A percentile compares a stretch with the other conserved stretches of the same genome.
phyloP scores from a whole-genome alignment of 768 basidiomycete genomes.

The Podaxis sp. region DNA sequence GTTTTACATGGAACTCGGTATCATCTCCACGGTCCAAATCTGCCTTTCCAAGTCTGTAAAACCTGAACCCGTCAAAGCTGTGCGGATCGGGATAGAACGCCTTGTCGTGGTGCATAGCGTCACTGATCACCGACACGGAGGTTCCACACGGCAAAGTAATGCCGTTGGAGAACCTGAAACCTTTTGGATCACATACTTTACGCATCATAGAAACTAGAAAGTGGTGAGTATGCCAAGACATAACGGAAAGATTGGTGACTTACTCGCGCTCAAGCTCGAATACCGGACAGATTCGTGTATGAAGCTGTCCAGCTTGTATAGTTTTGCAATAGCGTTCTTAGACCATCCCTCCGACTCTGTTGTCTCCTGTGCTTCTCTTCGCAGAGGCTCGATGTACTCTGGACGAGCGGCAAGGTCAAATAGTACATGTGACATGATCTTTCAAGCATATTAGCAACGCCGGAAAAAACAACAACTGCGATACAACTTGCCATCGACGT shows the following conservation, averaged over 20 bases:
- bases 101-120: conserved; percentile 12
- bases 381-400: conserved; percentile 30
- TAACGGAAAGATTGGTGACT: conserved; percentile 3
- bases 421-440: conserved; percentile 34
- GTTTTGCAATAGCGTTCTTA: conserved; percentile 31
- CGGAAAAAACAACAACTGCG: background rate
- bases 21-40: background rate
- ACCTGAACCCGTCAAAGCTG: conserved; percentile 6
- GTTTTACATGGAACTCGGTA: conserved; percentile 2
- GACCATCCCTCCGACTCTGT: conserved; percentile 32
- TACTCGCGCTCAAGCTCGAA: conserved; percentile 6
- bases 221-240: background rate
- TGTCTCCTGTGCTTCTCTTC: conserved; percentile 39
- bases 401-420: conserved; percentile 34
- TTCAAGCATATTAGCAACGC: background rate
- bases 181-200: conserved; percentile 28
- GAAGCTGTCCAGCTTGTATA: conserved; percentile 45
- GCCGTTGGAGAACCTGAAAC: conserved; percentile 45
- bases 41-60: conserved; percentile 10
- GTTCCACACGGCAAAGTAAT: conserved; percentile 20
- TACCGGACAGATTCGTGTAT: conserved; percentile 32
- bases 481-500: conserved; percentile 31
- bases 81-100: background rate
- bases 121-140: conserved; percentile 17
- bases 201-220: conserved; percentile 31